phyloP scores from a whole-genome alignment of 371 early-diverging fungal species.

The Syncephalastrum monosporum region DNA sequence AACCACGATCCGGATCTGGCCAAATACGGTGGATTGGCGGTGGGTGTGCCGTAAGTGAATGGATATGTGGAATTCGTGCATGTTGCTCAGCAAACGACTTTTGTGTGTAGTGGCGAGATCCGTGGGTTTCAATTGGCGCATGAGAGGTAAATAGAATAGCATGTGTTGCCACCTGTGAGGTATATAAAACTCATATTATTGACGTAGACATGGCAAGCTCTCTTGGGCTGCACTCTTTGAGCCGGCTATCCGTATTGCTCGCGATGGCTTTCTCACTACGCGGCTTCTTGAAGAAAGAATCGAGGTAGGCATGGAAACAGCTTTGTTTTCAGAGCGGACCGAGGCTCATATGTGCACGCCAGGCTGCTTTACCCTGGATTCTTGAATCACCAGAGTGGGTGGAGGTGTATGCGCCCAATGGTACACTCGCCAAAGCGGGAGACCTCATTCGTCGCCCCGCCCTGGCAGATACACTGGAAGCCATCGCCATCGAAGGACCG shows the following conservation, averaged over 20 bases:
- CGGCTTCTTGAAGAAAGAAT: conserved; percentile 53
- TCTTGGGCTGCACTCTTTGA: conserved; percentile 86
- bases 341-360: conserved; percentile 1
- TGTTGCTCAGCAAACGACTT: neutral
- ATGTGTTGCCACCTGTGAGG: neutral
- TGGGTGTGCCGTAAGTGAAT: conserved; percentile 81
- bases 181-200: neutral
- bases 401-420: conserved; percentile 70
- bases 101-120: conserved; percentile 72
- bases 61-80: neutral
- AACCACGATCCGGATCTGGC: conserved; percentile 59
- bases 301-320: conserved; percentile 29
- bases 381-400: conserved; percentile 39
- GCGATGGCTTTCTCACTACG: conserved; percentile 77
- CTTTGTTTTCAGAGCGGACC: conserved; percentile 13
- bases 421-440: conserved; percentile 61
- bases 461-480: conserved; percentile 81
- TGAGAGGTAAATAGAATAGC: conserved; percentile 17
- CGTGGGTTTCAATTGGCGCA: conserved; percentile 87
- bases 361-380: conserved; percentile 22
- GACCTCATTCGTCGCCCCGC: conserved; percentile 72
- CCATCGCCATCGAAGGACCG: conserved; percentile 80
- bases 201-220: conserved; percentile 69
- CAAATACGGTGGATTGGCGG: conserved; percentile 76
- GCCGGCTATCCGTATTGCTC: conserved; percentile 78